A percentile compares a stretch with the other conserved stretches of the same genome.
These are phyloP conservation scores for Baeospora myosura DNA, from an alignment of 1,284 basidiomycete species.

Conservation along the genomic window DNA sequence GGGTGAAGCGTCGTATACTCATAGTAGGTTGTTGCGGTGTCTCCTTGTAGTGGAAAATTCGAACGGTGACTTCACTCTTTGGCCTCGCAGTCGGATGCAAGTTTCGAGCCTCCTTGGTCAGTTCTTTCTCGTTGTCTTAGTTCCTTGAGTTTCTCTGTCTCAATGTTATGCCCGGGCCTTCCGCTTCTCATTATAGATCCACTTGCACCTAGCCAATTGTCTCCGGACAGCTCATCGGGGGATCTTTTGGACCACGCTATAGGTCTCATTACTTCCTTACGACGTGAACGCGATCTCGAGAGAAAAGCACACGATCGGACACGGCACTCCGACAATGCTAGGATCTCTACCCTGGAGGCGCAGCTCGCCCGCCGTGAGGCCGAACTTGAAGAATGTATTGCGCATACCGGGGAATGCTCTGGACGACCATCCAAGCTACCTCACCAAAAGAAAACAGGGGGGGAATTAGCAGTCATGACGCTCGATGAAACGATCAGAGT, in stretches of 20 bases:
- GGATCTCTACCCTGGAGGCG: conserved; percentile 1
- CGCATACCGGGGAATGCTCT: neutral
- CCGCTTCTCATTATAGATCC: neutral
- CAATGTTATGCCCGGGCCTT: neutral
- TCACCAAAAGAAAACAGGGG: neutral
- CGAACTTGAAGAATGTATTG: conserved; percentile 1
- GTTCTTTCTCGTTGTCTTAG: neutral
- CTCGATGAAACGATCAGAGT: neutral
- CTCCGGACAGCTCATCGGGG: neutral
- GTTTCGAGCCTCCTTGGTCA: neutral
- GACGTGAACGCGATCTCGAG: neutral
- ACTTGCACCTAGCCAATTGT: too few species aligned
- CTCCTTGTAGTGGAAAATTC: neutral
- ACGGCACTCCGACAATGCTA: neutral
- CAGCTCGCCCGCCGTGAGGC: conserved; percentile 3
- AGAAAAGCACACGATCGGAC: neutral
- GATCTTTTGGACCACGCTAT: neutral
- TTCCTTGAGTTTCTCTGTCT: neutral
- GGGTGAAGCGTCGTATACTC: neutral
- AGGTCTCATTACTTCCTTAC: neutral
- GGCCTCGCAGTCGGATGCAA: neutral
- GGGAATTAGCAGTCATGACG: neutral
- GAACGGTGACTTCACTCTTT: neutral
- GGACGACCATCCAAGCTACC: neutral
- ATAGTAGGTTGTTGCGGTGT: neutral